Conservation (phyloP, 2,329 filamentous ascomycete genomes). For the Alternaria brassicae region DNA sequence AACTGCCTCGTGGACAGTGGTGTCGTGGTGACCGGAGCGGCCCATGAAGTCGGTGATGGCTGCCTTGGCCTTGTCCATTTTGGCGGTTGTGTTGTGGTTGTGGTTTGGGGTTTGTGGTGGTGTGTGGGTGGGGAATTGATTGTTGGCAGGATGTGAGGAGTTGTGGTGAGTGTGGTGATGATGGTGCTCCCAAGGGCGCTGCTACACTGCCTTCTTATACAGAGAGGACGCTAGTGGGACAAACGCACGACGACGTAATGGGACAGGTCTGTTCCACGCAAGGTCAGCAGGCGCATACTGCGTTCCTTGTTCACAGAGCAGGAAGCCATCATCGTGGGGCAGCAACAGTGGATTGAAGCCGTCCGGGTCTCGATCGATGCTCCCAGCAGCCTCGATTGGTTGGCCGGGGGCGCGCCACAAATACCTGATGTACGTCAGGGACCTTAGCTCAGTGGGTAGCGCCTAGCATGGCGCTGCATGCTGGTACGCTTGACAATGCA, state of each 20-base stretch:
- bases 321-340: constrained; percentile 5
- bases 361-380: constrained; percentile 14
- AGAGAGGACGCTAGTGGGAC: background rate
- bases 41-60: constrained; percentile 66
- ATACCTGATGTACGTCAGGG: constrained; percentile 25
- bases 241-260: constrained; percentile 36
- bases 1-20: constrained; percentile 72
- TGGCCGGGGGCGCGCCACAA: constrained; percentile 1
- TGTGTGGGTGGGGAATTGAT: constrained; percentile 2
- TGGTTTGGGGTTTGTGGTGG: background rate
- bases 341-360: constrained; percentile 8
- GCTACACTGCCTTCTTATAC: constrained; percentile 32
- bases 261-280: constrained; percentile 12
- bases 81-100: constrained; percentile 14
- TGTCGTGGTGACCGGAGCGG: constrained; percentile 70
- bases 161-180: constrained; percentile 22
- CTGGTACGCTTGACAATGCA: constrained; percentile 25
- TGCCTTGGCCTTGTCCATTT: constrained; percentile 69
- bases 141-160: constrained; percentile 3
- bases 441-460: constrained; percentile 17
- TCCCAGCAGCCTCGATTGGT: constrained; percentile 8
- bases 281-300: background rate
- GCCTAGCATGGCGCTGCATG: constrained; percentile 10
- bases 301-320: constrained; percentile 1
- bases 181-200: constrained; percentile 13